Percentiles rank a stretch among this genome's conserved stretches.
Evolutionary conservation across 1,284 basidiomycete genomes (phyloP).

Genomic region (Papiliotrema nemorosa): DNA sequence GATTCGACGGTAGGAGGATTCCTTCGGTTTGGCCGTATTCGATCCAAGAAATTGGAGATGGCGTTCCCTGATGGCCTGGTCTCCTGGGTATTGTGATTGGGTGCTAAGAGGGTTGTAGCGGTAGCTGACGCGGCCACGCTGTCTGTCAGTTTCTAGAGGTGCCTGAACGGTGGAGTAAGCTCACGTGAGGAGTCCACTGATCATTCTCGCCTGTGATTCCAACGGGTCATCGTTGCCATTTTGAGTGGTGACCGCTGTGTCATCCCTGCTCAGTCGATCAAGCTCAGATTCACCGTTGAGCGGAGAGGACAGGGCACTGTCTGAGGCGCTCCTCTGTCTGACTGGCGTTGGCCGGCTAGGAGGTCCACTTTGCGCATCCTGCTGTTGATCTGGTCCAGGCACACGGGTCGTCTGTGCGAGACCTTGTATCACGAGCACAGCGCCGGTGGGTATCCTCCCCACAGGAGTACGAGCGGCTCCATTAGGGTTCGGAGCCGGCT

Average conservation of each 20-base stretch:
- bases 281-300: background rate
- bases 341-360: background rate
- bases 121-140: slow-evolving; percentile 46
- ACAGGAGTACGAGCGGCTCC: background rate
- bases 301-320: too few species aligned
- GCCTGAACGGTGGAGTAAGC: slow-evolving; percentile 3
- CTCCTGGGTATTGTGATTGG: slow-evolving; percentile 11
- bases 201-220: slow-evolving; percentile 44
- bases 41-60: slow-evolving; percentile 37
- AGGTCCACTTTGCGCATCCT: background rate
- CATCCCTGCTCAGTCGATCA: slow-evolving; percentile 1
- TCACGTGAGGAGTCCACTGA: slow-evolving; percentile 46
- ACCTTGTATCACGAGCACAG: slow-evolving; percentile 47
- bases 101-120: slow-evolving; percentile 38
- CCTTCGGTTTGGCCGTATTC: slow-evolving; percentile 31
- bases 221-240: slow-evolving; percentile 20
- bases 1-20: slow-evolving; percentile 31
- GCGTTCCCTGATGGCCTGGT: too few species aligned
- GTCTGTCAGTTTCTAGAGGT: background rate
- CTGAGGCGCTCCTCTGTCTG: background rate
- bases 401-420: slow-evolving; percentile 47
- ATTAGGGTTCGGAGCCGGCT: background rate
- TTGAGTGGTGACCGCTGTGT: background rate
- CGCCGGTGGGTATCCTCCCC: slow-evolving; percentile 30
- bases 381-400: too few species aligned